These are phyloP conservation scores for Paecilomyces dactylethromorphus DNA, from an alignment of 2,329 filamentous ascomycete genomes.

Conservation along the genomic window DNA sequence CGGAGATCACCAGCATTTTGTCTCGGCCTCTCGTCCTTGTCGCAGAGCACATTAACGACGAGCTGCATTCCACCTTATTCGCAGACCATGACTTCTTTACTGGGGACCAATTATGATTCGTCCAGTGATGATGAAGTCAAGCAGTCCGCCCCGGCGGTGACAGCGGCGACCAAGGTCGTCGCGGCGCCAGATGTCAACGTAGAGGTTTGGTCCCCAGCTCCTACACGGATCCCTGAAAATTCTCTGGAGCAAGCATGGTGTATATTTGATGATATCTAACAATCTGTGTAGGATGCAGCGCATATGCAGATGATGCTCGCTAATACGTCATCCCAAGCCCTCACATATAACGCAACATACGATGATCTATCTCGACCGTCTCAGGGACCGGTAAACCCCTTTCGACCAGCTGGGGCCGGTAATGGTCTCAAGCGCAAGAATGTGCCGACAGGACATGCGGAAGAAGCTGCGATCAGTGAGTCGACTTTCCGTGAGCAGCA, in stretches of 20 bases:
- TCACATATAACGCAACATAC: conserved; percentile 56
- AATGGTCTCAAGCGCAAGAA: conserved; percentile 68
- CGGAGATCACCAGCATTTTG: background rate
- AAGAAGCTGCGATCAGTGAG: conserved; percentile 85
- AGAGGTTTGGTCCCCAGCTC: conserved; percentile 47
- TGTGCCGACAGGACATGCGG: conserved; percentile 74
- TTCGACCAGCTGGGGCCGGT: conserved; percentile 52
- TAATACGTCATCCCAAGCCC: conserved; percentile 44
- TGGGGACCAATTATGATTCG: conserved; percentile 40
- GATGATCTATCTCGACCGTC: conserved; percentile 62
- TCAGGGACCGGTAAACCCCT: conserved; percentile 68
- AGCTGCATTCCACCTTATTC: background rate
- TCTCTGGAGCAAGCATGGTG: background rate
- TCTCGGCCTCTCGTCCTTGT: background rate
- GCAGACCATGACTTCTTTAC: conserved; percentile 35
- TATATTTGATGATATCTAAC: conserved; percentile 27
- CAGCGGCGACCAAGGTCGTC: conserved; percentile 33
- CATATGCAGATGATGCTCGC: conserved; percentile 46
- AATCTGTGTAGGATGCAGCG: conserved; percentile 40
- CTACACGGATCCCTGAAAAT: background rate
- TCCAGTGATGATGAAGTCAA: conserved; percentile 43
- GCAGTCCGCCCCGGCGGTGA: conserved; percentile 12
- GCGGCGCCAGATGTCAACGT: conserved; percentile 49
- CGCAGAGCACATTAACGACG: background rate
- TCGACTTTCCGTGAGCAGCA: conserved; percentile 84